Evolutionary conservation across 768 basidiomycete genomes (phyloP).

Genomic region (Mycena vulgaris): DNA sequence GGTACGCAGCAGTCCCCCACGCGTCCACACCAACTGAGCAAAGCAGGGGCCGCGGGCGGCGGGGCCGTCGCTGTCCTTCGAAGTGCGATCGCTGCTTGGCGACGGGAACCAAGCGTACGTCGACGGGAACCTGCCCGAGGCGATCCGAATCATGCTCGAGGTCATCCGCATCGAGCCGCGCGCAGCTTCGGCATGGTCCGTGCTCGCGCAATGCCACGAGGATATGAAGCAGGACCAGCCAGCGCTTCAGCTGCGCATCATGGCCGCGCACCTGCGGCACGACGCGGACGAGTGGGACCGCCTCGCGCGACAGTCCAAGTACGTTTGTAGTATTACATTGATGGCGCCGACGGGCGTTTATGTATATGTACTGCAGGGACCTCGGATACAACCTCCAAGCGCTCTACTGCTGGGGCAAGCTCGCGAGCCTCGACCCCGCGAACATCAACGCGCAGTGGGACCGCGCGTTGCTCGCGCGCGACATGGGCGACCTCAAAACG

Average conservation of each 20-base stretch:
- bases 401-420: conserved; percentile 92
- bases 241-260: conserved; percentile 87
- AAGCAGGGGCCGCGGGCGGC: conserved; percentile 59
- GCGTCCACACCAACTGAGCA: background rate
- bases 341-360: background rate
- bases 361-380: conserved; percentile 59
- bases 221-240: conserved; percentile 80
- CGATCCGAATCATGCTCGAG: conserved; percentile 89
- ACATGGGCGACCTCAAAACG: conserved; percentile 78
- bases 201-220: conserved; percentile 87
- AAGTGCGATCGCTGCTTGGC: conserved; percentile 84
- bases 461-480: conserved; percentile 84
- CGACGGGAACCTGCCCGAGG: conserved; percentile 74
- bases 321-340: conserved; percentile 46
- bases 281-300: conserved; percentile 91
- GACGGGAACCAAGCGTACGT: conserved; percentile 92
- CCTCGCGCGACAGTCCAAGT: conserved; percentile 83
- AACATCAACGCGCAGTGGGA: conserved; percentile 96
- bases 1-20: conserved; percentile 48
- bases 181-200: conserved; percentile 88
- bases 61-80: conserved; percentile 76
- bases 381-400: conserved; percentile 87
- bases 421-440: conserved; percentile 81
- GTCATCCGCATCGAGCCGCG: conserved; percentile 95
- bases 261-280: conserved; percentile 90